Conservation (phyloP, 805 yeast genomes). For the Citeromyces matritensis region DNA sequence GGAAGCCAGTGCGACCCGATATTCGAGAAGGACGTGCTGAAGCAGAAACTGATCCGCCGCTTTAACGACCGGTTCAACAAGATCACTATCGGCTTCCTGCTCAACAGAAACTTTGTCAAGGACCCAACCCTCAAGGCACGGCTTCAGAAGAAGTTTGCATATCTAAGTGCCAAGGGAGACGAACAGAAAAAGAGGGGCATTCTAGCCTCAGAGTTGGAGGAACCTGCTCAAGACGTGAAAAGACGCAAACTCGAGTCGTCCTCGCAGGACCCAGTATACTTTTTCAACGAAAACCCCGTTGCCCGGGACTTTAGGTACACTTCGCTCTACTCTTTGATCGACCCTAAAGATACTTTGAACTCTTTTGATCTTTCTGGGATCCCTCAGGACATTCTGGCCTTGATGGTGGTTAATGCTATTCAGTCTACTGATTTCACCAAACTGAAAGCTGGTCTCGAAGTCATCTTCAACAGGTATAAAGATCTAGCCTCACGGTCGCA, state of each 20-base stretch:
- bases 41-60: conserved; percentile 13
- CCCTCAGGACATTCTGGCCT: conserved; percentile 46
- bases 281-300: conserved; percentile 14
- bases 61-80: conserved; percentile 20
- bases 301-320: conserved; percentile 35
- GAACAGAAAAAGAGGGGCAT: conserved; percentile 14
- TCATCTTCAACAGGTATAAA: conserved; percentile 48
- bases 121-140: conserved; percentile 14
- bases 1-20: conserved; percentile 38
- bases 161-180: conserved; percentile 12
- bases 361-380: conserved; percentile 57
- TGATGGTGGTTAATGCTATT: conserved; percentile 56
- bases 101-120: conserved; percentile 16
- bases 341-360: conserved; percentile 39
- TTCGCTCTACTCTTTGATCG: conserved; percentile 53
- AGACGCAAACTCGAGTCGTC: conserved; percentile 9
- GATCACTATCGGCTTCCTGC: conserved; percentile 13
- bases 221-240: conserved; percentile 11
- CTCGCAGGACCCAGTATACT: conserved; percentile 8
- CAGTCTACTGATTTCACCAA: conserved; percentile 32
- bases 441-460: conserved; percentile 52
- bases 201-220: conserved; percentile 23
- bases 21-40: conserved; percentile 15
- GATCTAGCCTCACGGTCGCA: conserved; percentile 8
- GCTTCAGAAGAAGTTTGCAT: conserved; percentile 16